These are phyloP conservation scores for Paramecium octaurelia DNA, from an alignment of 73 alveolate species.

Conservation along the genomic window DNA sequence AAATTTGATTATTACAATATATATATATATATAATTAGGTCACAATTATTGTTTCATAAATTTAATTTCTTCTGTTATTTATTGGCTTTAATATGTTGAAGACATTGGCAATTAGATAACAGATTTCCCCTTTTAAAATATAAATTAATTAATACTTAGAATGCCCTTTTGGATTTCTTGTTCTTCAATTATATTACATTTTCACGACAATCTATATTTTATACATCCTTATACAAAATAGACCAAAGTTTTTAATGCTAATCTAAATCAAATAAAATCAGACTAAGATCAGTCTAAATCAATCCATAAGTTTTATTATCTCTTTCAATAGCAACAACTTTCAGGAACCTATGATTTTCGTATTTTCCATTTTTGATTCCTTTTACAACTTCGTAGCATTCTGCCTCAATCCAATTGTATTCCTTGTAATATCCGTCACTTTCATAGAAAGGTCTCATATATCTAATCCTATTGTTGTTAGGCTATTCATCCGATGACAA, in stretches of 20 bases:
- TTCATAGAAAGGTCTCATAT: slow-evolving; percentile 91
- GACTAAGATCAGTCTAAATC: background rate
- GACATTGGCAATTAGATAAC: background rate
- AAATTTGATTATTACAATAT: background rate
- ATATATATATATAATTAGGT: background rate
- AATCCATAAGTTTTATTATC: background rate
- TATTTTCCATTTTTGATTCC: background rate
- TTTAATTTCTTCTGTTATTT: background rate
- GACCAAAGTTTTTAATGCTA: background rate
- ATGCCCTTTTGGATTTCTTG: background rate
- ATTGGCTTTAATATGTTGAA: background rate
- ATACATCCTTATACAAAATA: background rate
- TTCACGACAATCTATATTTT: background rate
- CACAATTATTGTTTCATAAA: background rate
- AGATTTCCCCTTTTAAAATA: background rate
- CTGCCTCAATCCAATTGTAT: slow-evolving; percentile 59
- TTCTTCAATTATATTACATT: background rate
- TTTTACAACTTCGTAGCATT: background rate
- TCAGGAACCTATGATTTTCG: background rate
- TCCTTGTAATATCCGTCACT: background rate
- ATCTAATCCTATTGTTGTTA: slow-evolving; percentile 77
- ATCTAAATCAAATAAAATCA: background rate
- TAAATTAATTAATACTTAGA: background rate
- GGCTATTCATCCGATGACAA: slow-evolving; percentile 77
- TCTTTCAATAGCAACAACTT: background rate